These are phyloP conservation scores for Cryptosporidium muris DNA, from an alignment of 169 alveolate genomes.

Conservation along the genomic window DNA sequence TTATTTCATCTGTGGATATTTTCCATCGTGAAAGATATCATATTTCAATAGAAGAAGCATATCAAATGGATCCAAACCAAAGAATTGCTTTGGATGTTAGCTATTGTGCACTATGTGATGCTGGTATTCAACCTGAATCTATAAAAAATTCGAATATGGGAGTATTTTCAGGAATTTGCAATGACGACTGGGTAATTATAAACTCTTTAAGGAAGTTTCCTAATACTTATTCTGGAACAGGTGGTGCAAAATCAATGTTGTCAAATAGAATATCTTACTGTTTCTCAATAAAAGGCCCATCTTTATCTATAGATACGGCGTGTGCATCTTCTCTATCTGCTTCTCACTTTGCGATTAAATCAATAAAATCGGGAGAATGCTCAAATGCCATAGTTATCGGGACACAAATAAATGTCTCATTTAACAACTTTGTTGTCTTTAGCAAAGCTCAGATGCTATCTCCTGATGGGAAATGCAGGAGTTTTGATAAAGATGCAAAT, in stretches of 20 bases:
- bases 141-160: slow-evolving; percentile 43
- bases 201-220: slow-evolving; percentile 33
- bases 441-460: slow-evolving; percentile 75
- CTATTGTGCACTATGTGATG: slow-evolving; percentile 58
- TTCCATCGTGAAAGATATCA: slow-evolving; percentile 49
- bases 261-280: slow-evolving; percentile 54
- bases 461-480: slow-evolving; percentile 73
- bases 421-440: slow-evolving; percentile 67
- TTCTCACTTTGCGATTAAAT: slow-evolving; percentile 38
- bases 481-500: slow-evolving; percentile 78
- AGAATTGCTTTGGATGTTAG: slow-evolving; percentile 50
- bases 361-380: slow-evolving; percentile 19
- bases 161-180: slow-evolving; percentile 62
- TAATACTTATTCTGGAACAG: slow-evolving; percentile 67
- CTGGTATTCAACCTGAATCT: slow-evolving; percentile 12
- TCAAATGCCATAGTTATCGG: slow-evolving; percentile 41
- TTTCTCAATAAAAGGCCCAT: slow-evolving; percentile 49
- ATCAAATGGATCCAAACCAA: slow-evolving; percentile 67
- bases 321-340: slow-evolving; percentile 70
- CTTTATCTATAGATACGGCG: slow-evolving; percentile 61
- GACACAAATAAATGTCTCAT: slow-evolving; percentile 64
- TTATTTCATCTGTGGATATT: slow-evolving; percentile 47
- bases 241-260: slow-evolving; percentile 61
- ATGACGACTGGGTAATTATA: slow-evolving; percentile 54
- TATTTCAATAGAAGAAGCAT: slow-evolving; percentile 58